phyloP scores from a whole-genome alignment of 1,139 yeast genomes.

The Candida labiduridarum region DNA sequence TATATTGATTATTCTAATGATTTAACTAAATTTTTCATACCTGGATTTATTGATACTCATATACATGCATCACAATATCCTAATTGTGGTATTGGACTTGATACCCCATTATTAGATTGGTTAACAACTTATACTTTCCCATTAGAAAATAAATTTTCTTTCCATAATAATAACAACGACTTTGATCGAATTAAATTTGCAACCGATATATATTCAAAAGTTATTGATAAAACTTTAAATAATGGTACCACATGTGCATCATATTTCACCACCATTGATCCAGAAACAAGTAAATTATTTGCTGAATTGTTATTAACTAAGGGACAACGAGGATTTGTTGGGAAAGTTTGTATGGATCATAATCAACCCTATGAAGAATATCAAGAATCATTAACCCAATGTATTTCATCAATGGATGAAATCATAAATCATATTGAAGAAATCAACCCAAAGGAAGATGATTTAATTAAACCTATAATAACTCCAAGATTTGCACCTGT shows the following conservation, averaged over 20 bases:
- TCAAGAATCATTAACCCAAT: constrained; percentile 62
- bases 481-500: constrained; percentile 97
- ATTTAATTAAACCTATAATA: constrained; percentile 66
- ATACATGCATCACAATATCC: constrained; percentile 97
- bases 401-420: constrained; percentile 56
- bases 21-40: constrained; percentile 62
- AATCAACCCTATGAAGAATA: constrained; percentile 67
- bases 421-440: constrained; percentile 58
- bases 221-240: constrained; percentile 64
- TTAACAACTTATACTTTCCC: constrained; percentile 85
- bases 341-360: constrained; percentile 88
- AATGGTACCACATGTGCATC: constrained; percentile 93
- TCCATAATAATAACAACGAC: constrained; percentile 26
- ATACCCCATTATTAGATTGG: constrained; percentile 87
- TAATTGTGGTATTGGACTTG: constrained; percentile 89
- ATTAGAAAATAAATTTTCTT: constrained; percentile 57
- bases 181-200: constrained; percentile 45
- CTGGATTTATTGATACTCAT: constrained; percentile 95
- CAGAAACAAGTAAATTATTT: constrained; percentile 70
- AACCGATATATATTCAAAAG: constrained; percentile 58
- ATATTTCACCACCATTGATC: constrained; percentile 87
- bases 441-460: constrained; percentile 52
- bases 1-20: constrained; percentile 32
- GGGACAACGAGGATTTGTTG: constrained; percentile 90
- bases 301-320: constrained; percentile 66